These are phyloP conservation scores for Prunus kanzakura DNA, from an alignment of 306 rosid genomes.

Conservation along the genomic window DNA sequence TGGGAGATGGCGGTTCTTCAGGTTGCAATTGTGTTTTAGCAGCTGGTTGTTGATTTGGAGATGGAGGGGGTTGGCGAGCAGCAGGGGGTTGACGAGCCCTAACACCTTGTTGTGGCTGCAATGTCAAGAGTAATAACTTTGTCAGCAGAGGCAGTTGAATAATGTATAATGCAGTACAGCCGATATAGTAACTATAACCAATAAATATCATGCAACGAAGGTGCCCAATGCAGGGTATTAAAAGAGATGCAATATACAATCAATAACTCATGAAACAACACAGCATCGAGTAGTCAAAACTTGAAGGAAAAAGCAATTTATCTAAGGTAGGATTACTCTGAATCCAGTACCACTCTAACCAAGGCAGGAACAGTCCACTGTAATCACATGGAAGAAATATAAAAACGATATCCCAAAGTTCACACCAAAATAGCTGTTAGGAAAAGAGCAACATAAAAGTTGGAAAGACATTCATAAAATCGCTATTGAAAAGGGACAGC, in stretches of 20 bases:
- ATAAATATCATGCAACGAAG: not conserved
- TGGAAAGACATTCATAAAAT: not conserved
- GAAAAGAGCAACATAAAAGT: not conserved
- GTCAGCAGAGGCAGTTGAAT: constrained; percentile 9
- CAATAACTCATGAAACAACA: not conserved
- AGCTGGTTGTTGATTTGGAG: constrained; percentile 31
- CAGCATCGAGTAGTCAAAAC: not conserved
- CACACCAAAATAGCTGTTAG: not conserved
- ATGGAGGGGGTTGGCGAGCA: constrained; percentile 36
- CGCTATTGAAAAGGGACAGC: not conserved
- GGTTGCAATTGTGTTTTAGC: constrained; percentile 12
- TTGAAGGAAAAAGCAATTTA: not conserved
- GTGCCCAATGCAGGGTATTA: not conserved
- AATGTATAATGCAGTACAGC: not conserved
- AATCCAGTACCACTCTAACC: not conserved
- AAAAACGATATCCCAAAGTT: not conserved
- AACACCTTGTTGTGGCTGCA: constrained; percentile 44
- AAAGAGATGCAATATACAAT: not conserved
- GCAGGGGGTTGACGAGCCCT: constrained; percentile 31
- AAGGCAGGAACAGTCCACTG: not conserved
- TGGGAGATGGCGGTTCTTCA: constrained; percentile 35
- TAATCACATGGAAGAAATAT: not conserved
- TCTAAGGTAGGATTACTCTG: not conserved
- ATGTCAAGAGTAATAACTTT: constrained; percentile 11
- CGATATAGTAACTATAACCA: not conserved